phyloP scores from a whole-genome alignment of 176 grass and related monocot genomes.

The Pontederia crassipes region DNA sequence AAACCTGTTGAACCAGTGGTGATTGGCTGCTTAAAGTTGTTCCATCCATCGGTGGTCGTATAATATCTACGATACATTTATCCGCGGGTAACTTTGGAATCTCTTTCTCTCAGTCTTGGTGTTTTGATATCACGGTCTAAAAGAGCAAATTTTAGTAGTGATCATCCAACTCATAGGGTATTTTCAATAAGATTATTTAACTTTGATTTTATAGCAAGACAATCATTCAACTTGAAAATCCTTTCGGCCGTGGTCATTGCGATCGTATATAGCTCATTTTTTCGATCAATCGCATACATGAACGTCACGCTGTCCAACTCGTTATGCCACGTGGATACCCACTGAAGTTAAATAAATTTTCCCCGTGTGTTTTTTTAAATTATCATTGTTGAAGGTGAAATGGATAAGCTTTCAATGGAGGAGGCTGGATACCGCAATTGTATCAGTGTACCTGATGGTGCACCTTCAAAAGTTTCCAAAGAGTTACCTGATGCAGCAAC shows the following conservation, averaged over 20 bases:
- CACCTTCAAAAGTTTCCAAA: slow-evolving; percentile 49
- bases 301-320: no score
- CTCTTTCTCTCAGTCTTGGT: not conserved
- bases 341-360: no score
- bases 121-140: no score
- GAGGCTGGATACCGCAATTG: slow-evolving; percentile 83
- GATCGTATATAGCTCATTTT: no score
- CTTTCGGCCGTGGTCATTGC: no score
- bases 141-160: not conserved
- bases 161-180: no score
- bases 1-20: slow-evolving; percentile 64
- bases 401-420: slow-evolving; percentile 97
- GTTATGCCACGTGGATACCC: no score
- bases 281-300: no score
- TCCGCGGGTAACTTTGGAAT: slow-evolving; percentile 51
- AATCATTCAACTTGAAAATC: no score
- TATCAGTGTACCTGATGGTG: slow-evolving; percentile 93
- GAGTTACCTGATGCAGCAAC: slow-evolving; percentile 44
- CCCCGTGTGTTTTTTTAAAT: no score
- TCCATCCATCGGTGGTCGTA: slow-evolving; percentile 82
- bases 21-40: slow-evolving; percentile 82
- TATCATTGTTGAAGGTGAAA: slow-evolving; percentile 99
- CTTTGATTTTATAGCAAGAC: no score
- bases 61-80: slow-evolving; percentile 80
- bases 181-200: no score